Evolutionary conservation across 75 land plant genomes (phyloP).

Genomic region (Cryptomeria japonica): DNA sequence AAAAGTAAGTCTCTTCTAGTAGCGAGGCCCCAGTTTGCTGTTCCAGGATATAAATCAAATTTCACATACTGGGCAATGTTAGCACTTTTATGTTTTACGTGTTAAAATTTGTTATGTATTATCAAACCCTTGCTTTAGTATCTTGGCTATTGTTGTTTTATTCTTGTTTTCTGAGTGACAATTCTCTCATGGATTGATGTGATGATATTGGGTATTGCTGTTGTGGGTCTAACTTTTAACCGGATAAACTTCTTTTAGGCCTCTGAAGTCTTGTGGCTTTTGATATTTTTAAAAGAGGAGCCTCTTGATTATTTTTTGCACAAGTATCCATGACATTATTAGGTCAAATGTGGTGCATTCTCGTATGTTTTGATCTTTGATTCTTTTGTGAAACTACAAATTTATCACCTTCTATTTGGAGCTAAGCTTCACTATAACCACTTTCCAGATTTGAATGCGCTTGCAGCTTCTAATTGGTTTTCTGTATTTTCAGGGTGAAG

Average conservation of each 20-base stretch:
- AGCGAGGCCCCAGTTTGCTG: background rate
- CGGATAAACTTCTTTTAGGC: background rate
- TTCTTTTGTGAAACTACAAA: background rate
- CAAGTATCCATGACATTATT: background rate
- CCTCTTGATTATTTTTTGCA: background rate
- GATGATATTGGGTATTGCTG: background rate
- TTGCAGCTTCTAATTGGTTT: background rate
- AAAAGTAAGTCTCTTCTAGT: background rate
- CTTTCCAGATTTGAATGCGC: background rate
- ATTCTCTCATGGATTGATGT: background rate
- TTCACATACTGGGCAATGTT: background rate
- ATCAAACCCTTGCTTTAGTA: background rate
- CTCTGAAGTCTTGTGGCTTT: background rate
- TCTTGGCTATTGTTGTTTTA: background rate
- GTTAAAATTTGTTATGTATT: background rate
- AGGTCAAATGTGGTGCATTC: background rate
- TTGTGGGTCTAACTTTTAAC: background rate
- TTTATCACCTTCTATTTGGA: background rate
- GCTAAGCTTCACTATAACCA: background rate
- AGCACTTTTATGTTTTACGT: background rate
- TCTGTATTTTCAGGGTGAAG: constrained; percentile 41
- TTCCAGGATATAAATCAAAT: background rate
- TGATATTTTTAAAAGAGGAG: background rate
- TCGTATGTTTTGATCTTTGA: background rate
- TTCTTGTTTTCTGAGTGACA: background rate